Percentiles rank a stretch among this genome's conserved stretches.
phyloP scores from a whole-genome alignment of 2,329 filamentous ascomycete genomes.

The Epichloe festucae region DNA sequence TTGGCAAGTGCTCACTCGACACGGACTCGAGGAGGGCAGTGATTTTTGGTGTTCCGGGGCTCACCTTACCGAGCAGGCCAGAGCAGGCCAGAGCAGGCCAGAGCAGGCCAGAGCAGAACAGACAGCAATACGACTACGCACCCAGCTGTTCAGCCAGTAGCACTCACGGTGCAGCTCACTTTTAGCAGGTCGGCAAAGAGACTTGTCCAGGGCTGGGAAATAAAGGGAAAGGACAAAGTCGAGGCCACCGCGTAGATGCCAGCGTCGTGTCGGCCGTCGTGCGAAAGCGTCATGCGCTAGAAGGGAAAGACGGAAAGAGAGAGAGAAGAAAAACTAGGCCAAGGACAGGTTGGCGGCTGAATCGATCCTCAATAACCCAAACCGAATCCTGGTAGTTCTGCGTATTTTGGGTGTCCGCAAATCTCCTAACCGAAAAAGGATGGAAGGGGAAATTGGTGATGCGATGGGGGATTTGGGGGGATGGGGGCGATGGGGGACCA shows the following conservation, averaged over 20 bases:
- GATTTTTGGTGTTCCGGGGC: neutral
- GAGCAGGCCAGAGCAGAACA: neutral
- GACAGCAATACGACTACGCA: neutral
- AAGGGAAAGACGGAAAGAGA: neutral
- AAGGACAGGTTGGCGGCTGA: neutral
- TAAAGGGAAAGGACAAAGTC: neutral
- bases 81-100: neutral
- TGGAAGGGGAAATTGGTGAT: constrained; percentile 1
- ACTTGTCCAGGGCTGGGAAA: neutral
- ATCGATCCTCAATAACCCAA: neutral
- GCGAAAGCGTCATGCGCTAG: neutral
- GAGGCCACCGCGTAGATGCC: neutral
- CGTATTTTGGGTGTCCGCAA: neutral
- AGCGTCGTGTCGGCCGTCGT: neutral
- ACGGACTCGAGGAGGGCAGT: neutral
- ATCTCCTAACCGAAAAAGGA: neutral
- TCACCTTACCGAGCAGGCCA: neutral
- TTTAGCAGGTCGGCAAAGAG: neutral
- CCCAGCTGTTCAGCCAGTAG: neutral
- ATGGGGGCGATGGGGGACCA: neutral
- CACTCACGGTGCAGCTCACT: neutral
- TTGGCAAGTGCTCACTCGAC: neutral
- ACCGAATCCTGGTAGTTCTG: neutral
- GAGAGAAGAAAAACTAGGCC: neutral
- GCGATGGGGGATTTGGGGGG: neutral